A percentile compares a stretch with the other conserved stretches of the same genome.
These are phyloP conservation scores for Ensete glaucum DNA, from an alignment of 176 grass and related monocot species.

Conservation along the genomic window DNA sequence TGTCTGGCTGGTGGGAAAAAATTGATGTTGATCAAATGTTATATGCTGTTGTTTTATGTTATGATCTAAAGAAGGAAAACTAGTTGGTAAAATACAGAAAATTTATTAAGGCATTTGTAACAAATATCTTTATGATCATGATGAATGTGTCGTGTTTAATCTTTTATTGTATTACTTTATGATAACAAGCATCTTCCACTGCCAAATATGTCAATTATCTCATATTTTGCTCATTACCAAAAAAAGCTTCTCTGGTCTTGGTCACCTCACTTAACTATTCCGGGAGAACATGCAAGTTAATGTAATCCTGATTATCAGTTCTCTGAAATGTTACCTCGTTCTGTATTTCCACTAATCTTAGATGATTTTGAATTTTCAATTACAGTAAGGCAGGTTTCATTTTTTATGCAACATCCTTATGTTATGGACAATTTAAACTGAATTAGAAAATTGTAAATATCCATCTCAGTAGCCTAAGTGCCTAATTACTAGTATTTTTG, in stretches of 20 bases:
- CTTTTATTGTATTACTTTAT: too few relatives aligned
- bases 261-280: neutral
- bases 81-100: neutral
- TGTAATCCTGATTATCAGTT: neutral
- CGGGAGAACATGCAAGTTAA: neutral
- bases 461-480: neutral
- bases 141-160: too few relatives aligned
- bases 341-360: neutral
- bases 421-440: neutral
- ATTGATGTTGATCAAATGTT: neutral
- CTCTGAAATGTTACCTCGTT: neutral
- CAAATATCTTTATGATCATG: too few relatives aligned
- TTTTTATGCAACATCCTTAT: neutral
- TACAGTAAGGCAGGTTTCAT: neutral
- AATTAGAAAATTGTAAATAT: neutral
- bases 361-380: neutral
- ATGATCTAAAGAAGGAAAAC: too few relatives aligned
- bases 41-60: neutral
- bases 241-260: neutral
- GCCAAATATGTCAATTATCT: neutral
- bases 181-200: neutral
- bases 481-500: neutral
- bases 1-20: neutral
- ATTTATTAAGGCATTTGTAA: neutral
- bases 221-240: neutral